phyloP scores from a whole-genome alignment of 192 early-diverging fungal genomes.

The Backusella parvicylindrica region DNA sequence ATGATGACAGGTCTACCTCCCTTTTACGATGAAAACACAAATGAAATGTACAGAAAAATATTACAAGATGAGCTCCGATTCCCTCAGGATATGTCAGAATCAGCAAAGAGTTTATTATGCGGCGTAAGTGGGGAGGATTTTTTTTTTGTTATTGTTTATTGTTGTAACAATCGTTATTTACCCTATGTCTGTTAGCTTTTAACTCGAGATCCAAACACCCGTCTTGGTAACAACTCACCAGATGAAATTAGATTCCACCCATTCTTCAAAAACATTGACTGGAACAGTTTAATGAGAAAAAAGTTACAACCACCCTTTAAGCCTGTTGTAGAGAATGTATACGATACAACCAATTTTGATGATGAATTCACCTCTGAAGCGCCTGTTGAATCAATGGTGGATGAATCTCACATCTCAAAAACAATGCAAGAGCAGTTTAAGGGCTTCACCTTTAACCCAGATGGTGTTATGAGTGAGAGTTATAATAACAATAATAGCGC shows the following conservation, averaged over 20 bases:
- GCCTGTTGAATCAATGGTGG: constrained; percentile 81
- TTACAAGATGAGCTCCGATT: constrained; percentile 87
- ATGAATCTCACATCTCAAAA: constrained; percentile 78
- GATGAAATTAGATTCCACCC: constrained; percentile 92
- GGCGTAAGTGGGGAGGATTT: constrained; percentile 34
- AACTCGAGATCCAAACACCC: constrained; percentile 74
- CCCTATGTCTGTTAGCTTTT: constrained; percentile 58
- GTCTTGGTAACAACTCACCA: constrained; percentile 83
- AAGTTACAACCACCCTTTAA: constrained; percentile 92
- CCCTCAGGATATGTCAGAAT: constrained; percentile 66
- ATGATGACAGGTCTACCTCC: constrained; percentile 89
- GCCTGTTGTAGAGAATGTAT: constrained; percentile 80
- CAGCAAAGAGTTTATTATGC: constrained; percentile 62
- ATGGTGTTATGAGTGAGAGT: constrained; percentile 60
- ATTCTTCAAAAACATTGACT: constrained; percentile 90
- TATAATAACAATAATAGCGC: constrained; percentile 6
- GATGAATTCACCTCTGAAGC: constrained; percentile 92
- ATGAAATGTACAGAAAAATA: constrained; percentile 95
- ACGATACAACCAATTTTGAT: constrained; percentile 97
- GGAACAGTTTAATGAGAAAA: constrained; percentile 82
- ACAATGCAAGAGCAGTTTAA: constrained; percentile 91
- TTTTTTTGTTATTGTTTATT: not conserved
- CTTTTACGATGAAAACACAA: constrained; percentile 92
- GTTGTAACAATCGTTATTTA: too few species aligned
- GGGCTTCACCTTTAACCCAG: constrained; percentile 87